These are phyloP conservation scores for Emydomyces testavorans DNA, from an alignment of 2,329 filamentous ascomycete genomes.

Conservation along the genomic window DNA sequence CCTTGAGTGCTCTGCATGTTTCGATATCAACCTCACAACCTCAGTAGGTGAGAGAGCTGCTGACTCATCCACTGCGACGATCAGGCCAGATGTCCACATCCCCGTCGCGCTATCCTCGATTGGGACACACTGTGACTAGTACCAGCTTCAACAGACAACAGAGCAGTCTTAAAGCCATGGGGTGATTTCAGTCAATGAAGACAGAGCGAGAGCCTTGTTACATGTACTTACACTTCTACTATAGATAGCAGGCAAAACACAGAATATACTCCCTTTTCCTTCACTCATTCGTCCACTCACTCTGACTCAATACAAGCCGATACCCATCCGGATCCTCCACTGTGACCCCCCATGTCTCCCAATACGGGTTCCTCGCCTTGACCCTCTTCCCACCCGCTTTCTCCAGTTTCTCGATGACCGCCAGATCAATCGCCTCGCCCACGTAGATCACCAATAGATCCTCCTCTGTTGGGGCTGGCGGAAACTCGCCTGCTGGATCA, in stretches of 20 bases:
- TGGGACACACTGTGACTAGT: too few species aligned
- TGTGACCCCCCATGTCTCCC: conserved; percentile 37
- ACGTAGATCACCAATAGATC: conserved; percentile 39
- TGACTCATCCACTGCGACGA: conserved; percentile 10
- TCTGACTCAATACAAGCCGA: conserved; percentile 30
- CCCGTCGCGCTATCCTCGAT: neutral
- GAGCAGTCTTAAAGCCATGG: too few species aligned
- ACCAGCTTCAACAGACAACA: too few species aligned
- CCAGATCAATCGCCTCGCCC: conserved; percentile 23
- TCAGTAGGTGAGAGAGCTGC: neutral
- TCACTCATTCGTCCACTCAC: conserved; percentile 7
- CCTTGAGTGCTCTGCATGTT: too few species aligned
- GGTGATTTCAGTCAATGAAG: too few species aligned
- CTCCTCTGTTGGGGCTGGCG: conserved; percentile 32
- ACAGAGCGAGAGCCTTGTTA: too few species aligned
- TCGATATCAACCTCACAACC: neutral
- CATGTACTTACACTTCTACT: too few species aligned
- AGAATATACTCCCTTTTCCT: too few species aligned
- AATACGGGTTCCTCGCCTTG: conserved; percentile 36
- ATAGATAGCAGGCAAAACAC: too few species aligned
- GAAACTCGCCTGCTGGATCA: conserved; percentile 22
- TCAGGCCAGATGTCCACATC: conserved; percentile 13
- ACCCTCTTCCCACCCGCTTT: conserved; percentile 28
- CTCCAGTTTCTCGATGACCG: conserved; percentile 27
- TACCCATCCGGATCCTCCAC: conserved; percentile 40